A percentile compares a stretch with the other conserved stretches of the same genome.
Conservation (phyloP, 257 asterid species). For the Solanum appendiculatum region DNA sequence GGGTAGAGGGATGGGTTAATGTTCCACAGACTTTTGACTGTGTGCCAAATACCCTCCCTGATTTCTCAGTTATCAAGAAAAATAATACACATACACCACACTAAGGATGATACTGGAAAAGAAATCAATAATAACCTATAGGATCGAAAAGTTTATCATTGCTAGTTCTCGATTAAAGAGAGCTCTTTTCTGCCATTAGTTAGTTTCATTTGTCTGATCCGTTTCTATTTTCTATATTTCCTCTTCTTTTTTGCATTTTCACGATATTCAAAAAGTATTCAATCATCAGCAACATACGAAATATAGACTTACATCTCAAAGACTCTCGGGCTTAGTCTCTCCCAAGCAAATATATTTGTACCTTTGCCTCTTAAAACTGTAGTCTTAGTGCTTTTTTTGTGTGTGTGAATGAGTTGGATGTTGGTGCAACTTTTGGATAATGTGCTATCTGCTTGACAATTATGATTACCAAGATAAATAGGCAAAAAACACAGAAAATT, state of each 20-base stretch:
- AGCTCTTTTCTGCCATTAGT: neutral
- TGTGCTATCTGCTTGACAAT: neutral
- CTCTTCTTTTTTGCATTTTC: neutral
- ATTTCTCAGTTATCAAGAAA: neutral
- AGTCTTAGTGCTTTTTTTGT: neutral
- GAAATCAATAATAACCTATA: neutral
- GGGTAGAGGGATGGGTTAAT: neutral
- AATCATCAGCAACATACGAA: neutral
- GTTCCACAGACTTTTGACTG: neutral
- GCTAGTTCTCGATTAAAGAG: neutral
- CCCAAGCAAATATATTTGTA: neutral
- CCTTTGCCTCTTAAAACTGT: neutral
- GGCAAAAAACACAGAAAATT: neutral
- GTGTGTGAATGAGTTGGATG: neutral
- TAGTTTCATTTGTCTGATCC: neutral
- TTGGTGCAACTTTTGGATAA: neutral
- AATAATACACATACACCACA: neutral
- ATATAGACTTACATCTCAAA: neutral
- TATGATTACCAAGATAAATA: neutral
- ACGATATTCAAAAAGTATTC: neutral
- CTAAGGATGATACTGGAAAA: neutral
- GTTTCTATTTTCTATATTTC: neutral
- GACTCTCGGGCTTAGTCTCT: neutral
- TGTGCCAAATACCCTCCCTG: neutral
- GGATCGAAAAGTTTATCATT: neutral